Evolutionary conservation across 2,329 filamentous ascomycete species (phyloP), one percentile per base, ranked within the genome.

Genomic region (Apiospora rasikravindrae): DNA sequence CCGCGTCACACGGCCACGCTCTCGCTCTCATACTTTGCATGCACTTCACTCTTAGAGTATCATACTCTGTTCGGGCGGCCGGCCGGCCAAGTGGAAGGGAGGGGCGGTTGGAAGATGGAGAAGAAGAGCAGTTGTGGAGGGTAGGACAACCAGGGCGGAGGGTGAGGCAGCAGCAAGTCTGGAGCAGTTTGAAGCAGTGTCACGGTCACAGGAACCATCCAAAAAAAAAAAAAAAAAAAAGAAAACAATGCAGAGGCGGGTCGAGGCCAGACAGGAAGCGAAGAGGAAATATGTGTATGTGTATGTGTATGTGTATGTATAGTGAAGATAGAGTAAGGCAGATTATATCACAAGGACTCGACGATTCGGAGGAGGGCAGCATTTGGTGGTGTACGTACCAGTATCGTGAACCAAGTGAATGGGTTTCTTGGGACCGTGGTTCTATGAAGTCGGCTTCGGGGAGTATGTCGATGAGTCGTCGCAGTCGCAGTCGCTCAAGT

Each of bases 181-280:
- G 57, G 57, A 64, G 57, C 57, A 64, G 57, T 33, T 64, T 64
- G 57, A 37, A 64, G 57, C 57, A 64, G 57, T 64, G 57, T 40
- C 57, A 64, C 57, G 40, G 57, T 64, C 57, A 64, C 57, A 64
- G 22, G 22, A 64, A 64, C 57, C 22, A 33, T 33, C 33, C 2
- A 37, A 37, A 37, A 37, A 64, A 64, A 40, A n/a, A n/a, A 37
- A 37, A 37, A 37, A 64, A 64, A 40, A 37, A 37, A 37, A 37
- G 40, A 64, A 40, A 19, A n/a, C 57, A 64, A 64, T 64, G 57
- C 57, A 64, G 40, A 6, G 57, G 40, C 57, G 22, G 29, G 33
- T 64, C 57, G 57, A 64, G 57, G 57, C 57, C 57, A 64, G 22
- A 64, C n/a, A 33, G 57, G 57, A 10, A n/a, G 33, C 40, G 57